Evolutionary conservation across 768 basidiomycete species (phyloP), one percentile per base, ranked within the genome.

Genomic region (Lyophyllum atratum): DNA sequence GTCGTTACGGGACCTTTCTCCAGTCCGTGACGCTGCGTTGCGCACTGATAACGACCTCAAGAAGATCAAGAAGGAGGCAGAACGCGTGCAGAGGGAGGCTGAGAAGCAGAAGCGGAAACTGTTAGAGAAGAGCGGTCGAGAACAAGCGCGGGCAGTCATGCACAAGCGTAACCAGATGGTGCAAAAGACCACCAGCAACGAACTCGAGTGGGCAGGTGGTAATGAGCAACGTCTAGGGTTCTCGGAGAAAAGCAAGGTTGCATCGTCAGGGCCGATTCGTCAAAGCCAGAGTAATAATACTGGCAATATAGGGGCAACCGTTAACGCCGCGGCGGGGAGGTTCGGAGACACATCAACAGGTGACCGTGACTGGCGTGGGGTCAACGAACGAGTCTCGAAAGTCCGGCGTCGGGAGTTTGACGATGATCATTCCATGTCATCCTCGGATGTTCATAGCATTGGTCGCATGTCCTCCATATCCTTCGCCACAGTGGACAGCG

Each of bases 71-170:
- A 92, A 92, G 74, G 89, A 93, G 72, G 88, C 88, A 2, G 86
- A 90, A 66, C 84, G 89, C 37, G 70, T 90, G 49, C 84, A 85
- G 55, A 84, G 82, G 57, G 93, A 95, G 71, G 90, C 90, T 19
- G 92, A 95, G 77, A 84, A 87, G 66, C 90, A 92, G 63, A 86
- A 89, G 59, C 90, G 93, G 60, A 85, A 85, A 54, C 79, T 90
- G 59, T 85, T 82, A 17, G 85, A 87, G 70, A 85, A 85, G 64
- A 86, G 77, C 67, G 86, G 92, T 59, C 85, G 86, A 64, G 95
- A 97, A 65, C 90, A 94, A 71, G 92, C 94, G 17, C 85, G 94
- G 53, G 93, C 92, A 43, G 94, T 96, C 72, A 90, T 95, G 86
- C 84, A 87, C 66, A 96, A 95, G 76, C 89, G 92, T 61, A 87